Base-by-base conservation (phyloP, 2,329 filamentous ascomycete species). In the Nothomitra cinnamomea region DNA sequence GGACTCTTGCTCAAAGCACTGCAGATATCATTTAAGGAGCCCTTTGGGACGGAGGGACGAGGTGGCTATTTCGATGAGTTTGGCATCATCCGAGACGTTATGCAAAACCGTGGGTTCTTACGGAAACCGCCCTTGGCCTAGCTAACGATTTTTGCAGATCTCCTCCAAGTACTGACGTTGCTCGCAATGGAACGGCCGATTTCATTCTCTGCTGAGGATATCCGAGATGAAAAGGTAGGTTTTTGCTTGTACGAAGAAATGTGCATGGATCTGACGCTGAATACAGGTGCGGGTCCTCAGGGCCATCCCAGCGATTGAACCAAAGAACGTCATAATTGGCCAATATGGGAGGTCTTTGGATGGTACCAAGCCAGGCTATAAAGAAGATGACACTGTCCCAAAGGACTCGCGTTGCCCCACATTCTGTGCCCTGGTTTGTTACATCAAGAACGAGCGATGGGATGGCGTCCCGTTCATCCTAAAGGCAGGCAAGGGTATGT, bases 391-490 rank as follows among this genome's bases (percentile, higher is more conserved):
- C 66, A 96, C 92, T 19, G 92, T 98, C 28, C 92, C 92, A 56
- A 92, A 94, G 73, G 89, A 95, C 61, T 95, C 90, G 35, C 82
- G 94, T 63, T 98, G 92, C 78, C 90, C 92, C 25, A 98, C 92
- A 5, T 98, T 98, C 76, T 95, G 89, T 65, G 90, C 92, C 38
- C 82, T 98, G 70, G 90, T 95, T 36, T 89, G 88, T 36, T 95
- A 94, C 73, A 96, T 98, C 72, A 96, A 96, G 80, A 98, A 98
- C 69, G 92, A 98, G 80, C 79, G 92, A 62, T 98, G 92, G 92
- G 94, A 98, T 61, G 94, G 92, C 55, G 92, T 98, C 53, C 92
- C 92, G 52, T 98, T 98, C 76, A 98, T 98, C 70, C 79, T 98
- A 74, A 98, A 98, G 83, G 92, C 92, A 47, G 92, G 92, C 63